phyloP scores from a whole-genome alignment of 257 asterid species.

The Solanum etuberosum region DNA sequence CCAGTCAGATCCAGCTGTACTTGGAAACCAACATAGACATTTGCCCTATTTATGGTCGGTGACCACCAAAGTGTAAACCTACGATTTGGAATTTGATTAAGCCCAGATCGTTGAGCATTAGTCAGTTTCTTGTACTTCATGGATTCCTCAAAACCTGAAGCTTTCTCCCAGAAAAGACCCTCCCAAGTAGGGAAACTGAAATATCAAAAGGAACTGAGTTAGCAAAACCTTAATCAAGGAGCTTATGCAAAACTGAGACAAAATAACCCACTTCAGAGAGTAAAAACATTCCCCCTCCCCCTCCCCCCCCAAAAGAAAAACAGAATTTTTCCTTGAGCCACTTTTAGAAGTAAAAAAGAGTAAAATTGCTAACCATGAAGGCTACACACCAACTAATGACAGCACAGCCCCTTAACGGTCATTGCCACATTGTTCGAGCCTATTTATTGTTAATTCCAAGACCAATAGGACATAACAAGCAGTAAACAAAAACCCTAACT shows the following conservation, averaged over 20 bases:
- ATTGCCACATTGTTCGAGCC: neutral
- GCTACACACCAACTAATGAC: neutral
- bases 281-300: neutral
- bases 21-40: constrained; percentile 97
- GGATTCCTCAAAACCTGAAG: constrained; percentile 99
- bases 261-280: neutral
- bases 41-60: constrained; percentile 95
- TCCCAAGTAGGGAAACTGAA: constrained; percentile 99
- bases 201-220: neutral
- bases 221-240: neutral
- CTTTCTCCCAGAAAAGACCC: constrained; percentile 99
- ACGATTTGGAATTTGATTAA: constrained; percentile 92
- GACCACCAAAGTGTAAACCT: constrained; percentile 99
- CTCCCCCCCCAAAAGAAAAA: neutral
- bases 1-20: constrained; percentile 99
- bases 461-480: neutral
- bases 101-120: constrained; percentile 98
- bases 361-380: neutral
- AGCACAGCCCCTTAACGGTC: neutral
- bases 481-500: neutral
- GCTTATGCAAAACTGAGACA: neutral
- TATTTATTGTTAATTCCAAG: neutral
- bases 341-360: neutral
- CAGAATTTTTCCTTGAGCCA: neutral
- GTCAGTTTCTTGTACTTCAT: constrained; percentile 98